phyloP scores from a whole-genome alignment of 306 rosid species.

The Canavalia ensiformis region DNA sequence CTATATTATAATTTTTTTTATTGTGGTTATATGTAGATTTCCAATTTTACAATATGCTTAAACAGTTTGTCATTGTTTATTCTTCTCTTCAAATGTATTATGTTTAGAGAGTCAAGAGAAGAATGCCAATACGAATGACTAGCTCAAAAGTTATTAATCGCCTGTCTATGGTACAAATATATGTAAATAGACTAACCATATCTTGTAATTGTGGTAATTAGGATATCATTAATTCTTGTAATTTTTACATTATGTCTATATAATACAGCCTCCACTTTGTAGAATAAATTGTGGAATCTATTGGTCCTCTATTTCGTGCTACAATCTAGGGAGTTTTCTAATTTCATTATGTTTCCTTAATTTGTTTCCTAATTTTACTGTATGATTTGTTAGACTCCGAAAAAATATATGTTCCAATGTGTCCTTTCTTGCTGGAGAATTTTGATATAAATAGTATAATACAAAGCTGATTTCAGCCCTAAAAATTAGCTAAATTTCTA shows the following conservation, averaged over 20 bases:
- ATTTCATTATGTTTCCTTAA: background rate
- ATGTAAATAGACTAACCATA: background rate
- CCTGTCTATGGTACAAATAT: background rate
- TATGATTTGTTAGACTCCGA: no score
- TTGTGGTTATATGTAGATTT: constrained; percentile 33
- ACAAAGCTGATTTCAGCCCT: no score
- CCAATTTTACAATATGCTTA: constrained; percentile 31
- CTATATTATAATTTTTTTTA: constrained; percentile 31
- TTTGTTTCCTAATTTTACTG: constrained; percentile 7
- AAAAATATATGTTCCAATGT: no score
- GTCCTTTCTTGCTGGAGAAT: no score
- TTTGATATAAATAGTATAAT: no score
- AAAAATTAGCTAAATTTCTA: no score
- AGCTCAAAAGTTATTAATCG: background rate
- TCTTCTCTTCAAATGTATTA: constrained; percentile 19
- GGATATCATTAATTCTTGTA: background rate
- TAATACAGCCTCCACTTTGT: background rate
- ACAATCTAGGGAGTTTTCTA: constrained; percentile 1
- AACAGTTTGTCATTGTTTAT: constrained; percentile 2
- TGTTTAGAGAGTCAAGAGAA: background rate
- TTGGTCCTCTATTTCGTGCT: constrained; percentile 6
- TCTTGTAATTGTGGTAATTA: background rate
- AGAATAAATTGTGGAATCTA: constrained; percentile 1
- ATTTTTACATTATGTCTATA: background rate
- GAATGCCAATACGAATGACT: background rate